Evolutionary conservation across 345 rosid genomes (phyloP).

Genomic region (Populus pruinosa): DNA sequence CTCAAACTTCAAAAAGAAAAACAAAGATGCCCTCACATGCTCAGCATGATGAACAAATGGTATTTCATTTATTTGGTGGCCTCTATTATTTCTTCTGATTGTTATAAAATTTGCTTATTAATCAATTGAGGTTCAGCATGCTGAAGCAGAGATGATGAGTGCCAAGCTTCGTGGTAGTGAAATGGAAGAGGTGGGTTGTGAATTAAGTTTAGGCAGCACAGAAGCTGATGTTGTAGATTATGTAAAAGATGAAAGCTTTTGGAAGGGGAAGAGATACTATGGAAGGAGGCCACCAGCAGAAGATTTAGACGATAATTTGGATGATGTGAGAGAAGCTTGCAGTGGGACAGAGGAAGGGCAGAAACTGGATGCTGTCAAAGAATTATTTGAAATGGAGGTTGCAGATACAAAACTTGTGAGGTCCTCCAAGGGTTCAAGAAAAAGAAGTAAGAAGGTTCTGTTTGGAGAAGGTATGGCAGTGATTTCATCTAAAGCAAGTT

Average conservation of each 20-base stretch:
- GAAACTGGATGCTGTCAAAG: slow-evolving; percentile 38
- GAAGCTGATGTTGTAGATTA: slow-evolving; percentile 56
- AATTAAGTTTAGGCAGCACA: slow-evolving; percentile 75
- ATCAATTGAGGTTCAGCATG: slow-evolving; percentile 41
- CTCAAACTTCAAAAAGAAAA: slow-evolving; percentile 53
- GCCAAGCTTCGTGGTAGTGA: slow-evolving; percentile 59
- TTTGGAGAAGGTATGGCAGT: slow-evolving; percentile 62
- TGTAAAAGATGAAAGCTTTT: slow-evolving; percentile 37
- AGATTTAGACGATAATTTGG: slow-evolving; percentile 44
- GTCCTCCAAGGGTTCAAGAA: slow-evolving; percentile 20
- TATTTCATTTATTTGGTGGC: slow-evolving; percentile 32
- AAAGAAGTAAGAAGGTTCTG: slow-evolving; percentile 35
- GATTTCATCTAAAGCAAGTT: slow-evolving; percentile 3
- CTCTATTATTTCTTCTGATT: background rate
- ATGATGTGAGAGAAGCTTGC: slow-evolving; percentile 74
- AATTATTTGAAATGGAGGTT: slow-evolving; percentile 39
- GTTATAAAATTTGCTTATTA: slow-evolving; percentile 15
- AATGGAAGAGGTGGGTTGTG: slow-evolving; percentile 59
- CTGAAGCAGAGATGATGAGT: slow-evolving; percentile 60
- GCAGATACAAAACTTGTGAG: slow-evolving; percentile 29
- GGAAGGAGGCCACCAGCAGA: slow-evolving; percentile 44
- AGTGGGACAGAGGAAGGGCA: slow-evolving; percentile 83
- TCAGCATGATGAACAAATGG: slow-evolving; percentile 48
- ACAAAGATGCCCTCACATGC: slow-evolving; percentile 46
- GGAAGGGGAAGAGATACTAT: slow-evolving; percentile 44